Evolutionary conservation across 164 flowering plant genomes (phyloP).

Genomic region (Macadamia integrifolia): DNA sequence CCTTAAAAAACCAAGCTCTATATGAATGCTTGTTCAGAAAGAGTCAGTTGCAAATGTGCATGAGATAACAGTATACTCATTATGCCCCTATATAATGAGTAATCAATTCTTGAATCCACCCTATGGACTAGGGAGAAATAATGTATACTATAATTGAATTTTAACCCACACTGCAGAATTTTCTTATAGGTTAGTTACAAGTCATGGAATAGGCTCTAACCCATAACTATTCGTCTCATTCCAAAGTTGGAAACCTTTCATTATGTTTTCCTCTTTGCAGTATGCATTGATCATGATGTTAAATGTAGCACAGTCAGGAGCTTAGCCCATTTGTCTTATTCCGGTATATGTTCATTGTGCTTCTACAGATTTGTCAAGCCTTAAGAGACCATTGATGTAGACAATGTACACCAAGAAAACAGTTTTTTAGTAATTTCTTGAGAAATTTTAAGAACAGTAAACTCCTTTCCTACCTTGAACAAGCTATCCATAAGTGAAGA

Average conservation of each 20-base stretch:
- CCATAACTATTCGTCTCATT: constrained; percentile 45
- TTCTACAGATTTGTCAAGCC: no score
- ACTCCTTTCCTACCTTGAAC: constrained; percentile 61
- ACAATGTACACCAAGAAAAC: constrained; percentile 76
- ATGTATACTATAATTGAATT: background rate
- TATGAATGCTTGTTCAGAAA: no score
- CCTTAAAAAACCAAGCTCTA: no score
- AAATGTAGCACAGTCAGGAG: no score
- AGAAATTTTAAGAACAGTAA: constrained; percentile 53
- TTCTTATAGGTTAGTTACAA: constrained; percentile 43
- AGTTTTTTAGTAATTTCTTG: constrained; percentile 59
- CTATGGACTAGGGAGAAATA: no score
- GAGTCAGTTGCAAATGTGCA: no score
- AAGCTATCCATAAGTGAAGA: constrained; percentile 82
- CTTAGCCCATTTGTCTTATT: no score
- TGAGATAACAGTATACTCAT: no score
- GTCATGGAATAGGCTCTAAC: constrained; percentile 51
- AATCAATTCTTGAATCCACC: no score
- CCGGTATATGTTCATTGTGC: no score
- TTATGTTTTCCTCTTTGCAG: background rate
- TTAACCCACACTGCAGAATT: constrained; percentile 52
- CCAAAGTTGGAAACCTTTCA: constrained; percentile 57
- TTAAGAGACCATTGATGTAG: constrained; percentile 5
- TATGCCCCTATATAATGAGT: no score
- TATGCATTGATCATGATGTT: no score